Base-by-base conservation (phyloP, 306 rosid species). In the Chamaecrista fasciculata region DNA sequence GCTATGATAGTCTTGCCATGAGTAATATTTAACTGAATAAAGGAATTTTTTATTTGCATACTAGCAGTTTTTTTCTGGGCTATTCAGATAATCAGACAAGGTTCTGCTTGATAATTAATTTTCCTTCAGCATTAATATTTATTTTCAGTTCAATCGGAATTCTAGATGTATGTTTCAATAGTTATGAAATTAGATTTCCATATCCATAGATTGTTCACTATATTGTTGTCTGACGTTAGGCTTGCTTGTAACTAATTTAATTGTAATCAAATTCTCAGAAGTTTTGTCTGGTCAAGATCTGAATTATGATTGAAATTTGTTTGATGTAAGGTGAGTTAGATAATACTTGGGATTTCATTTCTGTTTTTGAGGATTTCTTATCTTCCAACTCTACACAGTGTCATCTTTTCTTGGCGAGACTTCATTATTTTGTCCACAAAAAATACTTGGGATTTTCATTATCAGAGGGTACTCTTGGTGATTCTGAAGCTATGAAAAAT, bases 281-380 rank as follows among this genome's bases (percentile, higher is more conserved):
- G 21, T 50, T 48, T 62, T 23, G 57, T 53, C 9, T 25, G 20
- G 55, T 70, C 18, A 66, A 57, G 77, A 37, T 65, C 23, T 60
- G 5, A 49, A 70, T 25, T 47, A 10, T 50, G 9, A 23, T 36
- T 62, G 26, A 57, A 62, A 12, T 48, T 72, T 68, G 11, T 62
- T 25, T 47, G 36, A 57, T 76, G 33, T 34, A 34, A 36, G 28
- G 29, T 47, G 50, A 63, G 29, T 42, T 37, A 51, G 62, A 56
- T 77, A 20, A 73, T 76, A 67, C 33, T 49, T 73, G 70, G 19
- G 26, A 55, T 62, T 67, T 69, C 9, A 62, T 63, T 63, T n/a
- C 3, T 57, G 15, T n/a, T 6, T 57, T 11, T 31, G 63, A 57
- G 43, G 62, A 3, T 57, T 57, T 57, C 23, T 28, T 29, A 28